Base-by-base conservation (phyloP, 768 basidiomycete species). In the Tylopilus balloui region DNA sequence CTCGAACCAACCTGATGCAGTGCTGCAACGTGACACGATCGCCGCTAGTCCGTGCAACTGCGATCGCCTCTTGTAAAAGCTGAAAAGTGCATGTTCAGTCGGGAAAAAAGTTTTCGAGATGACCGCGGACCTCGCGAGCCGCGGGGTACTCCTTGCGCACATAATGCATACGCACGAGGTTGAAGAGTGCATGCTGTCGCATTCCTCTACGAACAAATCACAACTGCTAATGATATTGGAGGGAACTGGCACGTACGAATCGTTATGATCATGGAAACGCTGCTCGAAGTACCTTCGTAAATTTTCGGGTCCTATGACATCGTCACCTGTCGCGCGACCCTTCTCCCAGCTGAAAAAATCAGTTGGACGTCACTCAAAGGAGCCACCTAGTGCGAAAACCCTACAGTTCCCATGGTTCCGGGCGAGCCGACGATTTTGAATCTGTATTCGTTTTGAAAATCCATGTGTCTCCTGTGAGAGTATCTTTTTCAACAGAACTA, bases 241-340 rank as follows among this genome's bases (percentile, higher is more conserved):
- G 37, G 36, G 5, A 34, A 40, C 21, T 24, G 21, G 37, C 8
- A 73, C 88, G 57, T 51, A 90, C 88, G 88, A 92, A 64, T 92
- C 88, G 54, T 81, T 83, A 28, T 73, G 77, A 48, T 86, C 81
- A 53, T 90, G 84, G 59, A 92, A 92, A 59, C 81, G 84, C 51
- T 92, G 90, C 62, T 92, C 89, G 55, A 92, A 92, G 64, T 87
- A 92, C 45, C 79, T 71, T 28, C 88, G 78, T 32, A 92, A 67
- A 55, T 80, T 84, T 55, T 89, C 88, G 3, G 78, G 74, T 0
- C 87, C 88, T 9, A 77, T 56, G 38, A 79, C 80, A 53, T 83
- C 82, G 64, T 92, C 88, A 0, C 86, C 86, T 6, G 78, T 76
- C 12, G 76, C 72, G n/a, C 76, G 61, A 7, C 77, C 79, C 47